phyloP scores from a whole-genome alignment of 1,284 basidiomycete genomes.

The Flammula alnicola region DNA sequence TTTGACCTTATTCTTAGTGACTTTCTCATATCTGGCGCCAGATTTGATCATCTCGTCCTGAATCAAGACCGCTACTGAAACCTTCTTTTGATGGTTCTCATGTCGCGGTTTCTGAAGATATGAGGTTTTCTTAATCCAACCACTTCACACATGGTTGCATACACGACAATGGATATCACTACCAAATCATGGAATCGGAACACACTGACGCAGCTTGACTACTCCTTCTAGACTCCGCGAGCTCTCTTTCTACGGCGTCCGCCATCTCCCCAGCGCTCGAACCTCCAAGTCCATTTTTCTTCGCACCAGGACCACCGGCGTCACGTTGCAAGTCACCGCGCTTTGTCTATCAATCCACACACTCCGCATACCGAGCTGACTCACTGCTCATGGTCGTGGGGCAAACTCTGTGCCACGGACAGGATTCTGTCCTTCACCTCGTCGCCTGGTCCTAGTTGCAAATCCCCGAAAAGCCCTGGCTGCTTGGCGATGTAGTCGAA shows the following conservation, averaged over 20 bases:
- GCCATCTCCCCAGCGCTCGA: slow-evolving; percentile 63
- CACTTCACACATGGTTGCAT: too few species aligned
- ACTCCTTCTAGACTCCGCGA: neutral
- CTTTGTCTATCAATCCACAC: slow-evolving; percentile 66
- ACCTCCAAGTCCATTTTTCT: slow-evolving; percentile 52
- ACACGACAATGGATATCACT: too few species aligned
- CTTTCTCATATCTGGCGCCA: too few species aligned
- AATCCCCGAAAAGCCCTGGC: slow-evolving; percentile 38
- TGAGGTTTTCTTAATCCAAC: too few species aligned
- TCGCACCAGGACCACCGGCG: slow-evolving; percentile 31
- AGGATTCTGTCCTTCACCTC: slow-evolving; percentile 44
- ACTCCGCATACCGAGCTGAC: slow-evolving; percentile 51
- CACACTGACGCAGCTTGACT: neutral
- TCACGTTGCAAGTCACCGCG: slow-evolving; percentile 45
- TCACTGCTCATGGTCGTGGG: slow-evolving; percentile 64
- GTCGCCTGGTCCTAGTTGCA: slow-evolving; percentile 35
- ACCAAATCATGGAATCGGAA: too few species aligned
- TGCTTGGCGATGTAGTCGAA: slow-evolving; percentile 51
- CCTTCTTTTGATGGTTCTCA: too few species aligned
- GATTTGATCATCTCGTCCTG: too few species aligned
- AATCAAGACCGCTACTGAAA: too few species aligned
- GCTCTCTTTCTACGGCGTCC: slow-evolving; percentile 51
- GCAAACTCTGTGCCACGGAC: slow-evolving; percentile 63
- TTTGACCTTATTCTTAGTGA: too few species aligned
- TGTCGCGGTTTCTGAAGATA: too few species aligned